Base-by-base conservation (phyloP, 208 protist genomes). In the Leishmania martiniquensis region DNA sequence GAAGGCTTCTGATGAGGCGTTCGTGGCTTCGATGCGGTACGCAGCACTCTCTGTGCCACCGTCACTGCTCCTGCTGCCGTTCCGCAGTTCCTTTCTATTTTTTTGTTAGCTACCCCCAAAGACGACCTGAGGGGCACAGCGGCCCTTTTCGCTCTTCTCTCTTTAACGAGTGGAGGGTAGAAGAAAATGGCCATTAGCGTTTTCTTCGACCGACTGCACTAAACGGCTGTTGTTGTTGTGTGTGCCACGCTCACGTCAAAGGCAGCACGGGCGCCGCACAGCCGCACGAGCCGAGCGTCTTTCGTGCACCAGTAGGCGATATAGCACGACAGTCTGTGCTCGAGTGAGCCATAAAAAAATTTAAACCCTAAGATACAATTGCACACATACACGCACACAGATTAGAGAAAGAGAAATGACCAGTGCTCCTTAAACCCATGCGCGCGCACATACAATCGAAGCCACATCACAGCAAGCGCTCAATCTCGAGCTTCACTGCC, bases 401-500 rank as follows among this genome's bases (percentile, higher is more conserved):
- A 12, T 20, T 0, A 1, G 22, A 57, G n/a, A 57, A 63, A 9
- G 25, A 32, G 57, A 63, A 20, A 37, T 17, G 12, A 52, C 20
- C 49, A 52, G 49, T 47, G 39, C 42, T 7, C 37, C 63, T 47
- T 6, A 69, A n/a, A n/a, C n/a, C n/a, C n/a, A n/a, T n/a, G n/a
- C 39, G 32, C 44, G 34, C 55, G 66, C 29, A 4, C 72, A 76
- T 32, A 2, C 44, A 72, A 34, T 15, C 3, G 13, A 34, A 75
- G 3, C 12, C 54, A 2, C 54, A 29, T 60, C 32, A 60, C 51
- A 99, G 91, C 47, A 99, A 95, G 72, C 97, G 97, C 89, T 99
- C 99, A 77, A 99, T 99, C 80, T 97, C 91, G 69, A 98, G 92
- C 92, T 99, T 99, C 59, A 99, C 89, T n/a, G 85, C 86, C 71